Evolutionary conservation across 371 early-diverging fungal genomes (phyloP).

Genomic region (Nematocida parisii): DNA sequence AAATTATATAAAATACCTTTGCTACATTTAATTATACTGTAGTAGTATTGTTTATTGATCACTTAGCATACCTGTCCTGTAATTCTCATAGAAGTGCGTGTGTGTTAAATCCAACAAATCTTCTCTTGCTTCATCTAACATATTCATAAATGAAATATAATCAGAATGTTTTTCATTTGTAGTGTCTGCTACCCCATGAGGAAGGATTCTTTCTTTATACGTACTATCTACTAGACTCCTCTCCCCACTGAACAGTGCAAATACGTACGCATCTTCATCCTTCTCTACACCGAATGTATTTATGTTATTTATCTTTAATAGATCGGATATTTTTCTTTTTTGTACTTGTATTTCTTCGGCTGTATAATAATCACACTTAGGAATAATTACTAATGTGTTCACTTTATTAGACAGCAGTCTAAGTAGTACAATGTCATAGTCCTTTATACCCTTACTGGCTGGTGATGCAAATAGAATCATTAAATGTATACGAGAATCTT

Average conservation of each 20-base stretch:
- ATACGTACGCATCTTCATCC: conserved; percentile 1
- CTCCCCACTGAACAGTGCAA: conserved; percentile 7
- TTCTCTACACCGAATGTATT: conserved; percentile 58
- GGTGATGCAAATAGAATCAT: conserved; percentile 66
- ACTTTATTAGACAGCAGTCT: conserved; percentile 58
- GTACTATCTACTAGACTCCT: neutral
- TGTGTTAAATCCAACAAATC: conserved; percentile 65
- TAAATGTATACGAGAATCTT: conserved; percentile 68
- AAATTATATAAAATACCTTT: too few relatives aligned
- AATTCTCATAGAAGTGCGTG: conserved; percentile 68
- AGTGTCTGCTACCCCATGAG: conserved; percentile 44
- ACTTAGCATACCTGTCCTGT: conserved; percentile 62
- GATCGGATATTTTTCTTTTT: conserved; percentile 58
- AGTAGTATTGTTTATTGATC: conserved; percentile 3
- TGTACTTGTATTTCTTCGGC: conserved; percentile 49
- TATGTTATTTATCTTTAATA: conserved; percentile 59
- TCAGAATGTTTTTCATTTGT: conserved; percentile 63
- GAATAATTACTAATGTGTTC: conserved; percentile 69
- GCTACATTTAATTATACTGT: too few relatives aligned
- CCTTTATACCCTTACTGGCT: conserved; percentile 62
- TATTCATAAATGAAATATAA: conserved; percentile 59
- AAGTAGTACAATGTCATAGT: conserved; percentile 66
- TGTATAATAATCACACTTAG: conserved; percentile 68
- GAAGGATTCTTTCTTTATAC: conserved; percentile 34
- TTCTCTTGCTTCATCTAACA: conserved; percentile 57